Evolutionary conservation across 2,329 filamentous ascomycete genomes (phyloP).

Genomic region (Trichoderma aggressivum): DNA sequence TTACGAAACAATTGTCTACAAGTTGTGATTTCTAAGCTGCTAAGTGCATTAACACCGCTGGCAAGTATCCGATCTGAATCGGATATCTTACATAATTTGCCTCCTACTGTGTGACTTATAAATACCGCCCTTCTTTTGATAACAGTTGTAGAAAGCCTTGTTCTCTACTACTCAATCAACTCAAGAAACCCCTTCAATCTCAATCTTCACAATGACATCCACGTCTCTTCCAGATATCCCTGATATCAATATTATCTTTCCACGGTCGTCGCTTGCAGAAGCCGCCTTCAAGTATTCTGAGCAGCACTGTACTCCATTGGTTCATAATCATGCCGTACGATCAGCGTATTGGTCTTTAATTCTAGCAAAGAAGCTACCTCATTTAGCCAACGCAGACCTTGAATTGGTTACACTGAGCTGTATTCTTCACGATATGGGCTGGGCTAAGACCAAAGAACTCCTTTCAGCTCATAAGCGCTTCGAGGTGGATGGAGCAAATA

Average conservation of each 20-base stretch:
- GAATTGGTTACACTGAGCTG: neutral
- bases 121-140: neutral
- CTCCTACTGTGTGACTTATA: neutral
- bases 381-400: neutral
- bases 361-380: neutral
- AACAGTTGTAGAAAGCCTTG: neutral
- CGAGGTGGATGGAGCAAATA: conserved; percentile 1
- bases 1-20: neutral
- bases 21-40: neutral
- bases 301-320: neutral
- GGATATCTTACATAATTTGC: neutral
- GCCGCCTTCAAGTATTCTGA: neutral
- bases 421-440: neutral
- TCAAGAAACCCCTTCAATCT: neutral
- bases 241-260: neutral
- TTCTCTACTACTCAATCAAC: neutral
- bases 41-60: neutral
- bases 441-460: neutral
- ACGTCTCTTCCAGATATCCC: neutral
- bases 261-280: neutral
- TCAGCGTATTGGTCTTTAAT: neutral
- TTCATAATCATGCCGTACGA: neutral
- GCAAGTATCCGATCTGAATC: neutral
- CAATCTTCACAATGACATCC: neutral
- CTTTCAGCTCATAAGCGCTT: neutral